A percentile compares a stretch with the other conserved stretches of the same genome.
These are phyloP conservation scores for Elongisporangium senticosum DNA, from an alignment of 352 stramenopile species.

Conservation along the genomic window DNA sequence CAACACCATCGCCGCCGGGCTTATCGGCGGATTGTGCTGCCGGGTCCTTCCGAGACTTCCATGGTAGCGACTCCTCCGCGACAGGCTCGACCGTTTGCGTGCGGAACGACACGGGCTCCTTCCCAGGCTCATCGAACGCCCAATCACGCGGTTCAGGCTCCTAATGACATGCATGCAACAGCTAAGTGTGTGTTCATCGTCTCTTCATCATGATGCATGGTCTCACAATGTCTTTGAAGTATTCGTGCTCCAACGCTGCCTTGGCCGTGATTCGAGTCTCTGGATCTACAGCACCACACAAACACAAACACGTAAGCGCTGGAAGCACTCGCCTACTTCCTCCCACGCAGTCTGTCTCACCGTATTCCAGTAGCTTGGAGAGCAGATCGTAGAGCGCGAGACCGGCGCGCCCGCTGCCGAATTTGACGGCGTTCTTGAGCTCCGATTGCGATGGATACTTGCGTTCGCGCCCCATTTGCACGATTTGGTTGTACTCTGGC, in stretches of 20 bases:
- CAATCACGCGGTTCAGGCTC: conserved; percentile 82
- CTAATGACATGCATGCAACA: conserved; percentile 21
- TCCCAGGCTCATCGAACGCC: conserved; percentile 83
- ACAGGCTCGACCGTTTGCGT: conserved; percentile 78
- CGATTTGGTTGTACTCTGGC: conserved; percentile 75
- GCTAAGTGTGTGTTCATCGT: background rate
- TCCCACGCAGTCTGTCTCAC: conserved; percentile 17
- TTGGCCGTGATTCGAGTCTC: conserved; percentile 87
- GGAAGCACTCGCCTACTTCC: background rate
- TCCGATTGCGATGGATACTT: conserved; percentile 82
- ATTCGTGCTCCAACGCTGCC: conserved; percentile 90
- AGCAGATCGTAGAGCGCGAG: conserved; percentile 74
- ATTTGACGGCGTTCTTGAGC: conserved; percentile 83
- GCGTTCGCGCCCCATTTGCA: conserved; percentile 80
- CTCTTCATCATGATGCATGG: background rate
- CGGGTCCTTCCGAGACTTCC: conserved; percentile 59
- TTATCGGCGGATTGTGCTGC: conserved; percentile 11
- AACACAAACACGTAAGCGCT: background rate
- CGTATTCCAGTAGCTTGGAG: conserved; percentile 75
- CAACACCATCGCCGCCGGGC: conserved; percentile 11
- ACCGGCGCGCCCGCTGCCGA: conserved; percentile 63
- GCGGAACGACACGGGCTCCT: conserved; percentile 81
- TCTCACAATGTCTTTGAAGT: conserved; percentile 89
- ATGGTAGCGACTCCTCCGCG: conserved; percentile 63
- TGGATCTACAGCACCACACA: conserved; percentile 51